Evolutionary conservation across 345 rosid genomes (phyloP).

Genomic region (Anacardium occidentale): DNA sequence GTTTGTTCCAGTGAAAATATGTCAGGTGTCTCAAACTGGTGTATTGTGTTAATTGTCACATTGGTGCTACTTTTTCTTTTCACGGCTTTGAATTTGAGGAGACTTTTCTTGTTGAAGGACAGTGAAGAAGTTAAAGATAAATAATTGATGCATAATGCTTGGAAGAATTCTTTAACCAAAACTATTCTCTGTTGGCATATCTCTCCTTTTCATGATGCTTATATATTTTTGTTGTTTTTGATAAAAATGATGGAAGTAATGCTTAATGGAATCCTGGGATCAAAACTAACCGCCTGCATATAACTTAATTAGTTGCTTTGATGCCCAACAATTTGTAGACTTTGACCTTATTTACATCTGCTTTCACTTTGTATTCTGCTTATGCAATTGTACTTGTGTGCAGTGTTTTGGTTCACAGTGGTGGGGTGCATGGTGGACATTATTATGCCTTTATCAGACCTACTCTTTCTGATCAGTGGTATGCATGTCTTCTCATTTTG

Average conservation of each 20-base stretch:
- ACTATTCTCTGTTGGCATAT: not conserved
- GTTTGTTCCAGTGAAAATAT: not conserved
- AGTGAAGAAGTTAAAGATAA: not conserved
- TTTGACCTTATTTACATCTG: not conserved
- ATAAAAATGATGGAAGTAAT: no score
- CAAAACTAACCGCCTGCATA: not conserved
- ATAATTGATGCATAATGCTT: not conserved
- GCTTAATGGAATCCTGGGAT: not conserved
- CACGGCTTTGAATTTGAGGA: not conserved
- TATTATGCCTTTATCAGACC: constrained; percentile 98
- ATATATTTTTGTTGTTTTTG: no score
- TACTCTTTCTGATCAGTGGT: constrained; percentile 93
- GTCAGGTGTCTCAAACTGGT: not conserved
- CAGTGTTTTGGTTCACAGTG: constrained; percentile 98
- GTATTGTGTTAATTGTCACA: not conserved
- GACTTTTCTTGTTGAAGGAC: not conserved
- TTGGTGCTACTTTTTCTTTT: not conserved
- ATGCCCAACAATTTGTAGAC: not conserved
- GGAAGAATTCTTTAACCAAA: not conserved
- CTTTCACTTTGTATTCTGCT: constrained; percentile 5
- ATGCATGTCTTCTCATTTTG: constrained; percentile 21
- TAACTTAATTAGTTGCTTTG: not conserved
- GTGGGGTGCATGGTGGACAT: constrained; percentile 97
- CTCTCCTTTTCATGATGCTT: not conserved
- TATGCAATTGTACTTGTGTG: constrained; percentile 30